A percentile compares a stretch with the other conserved stretches of the same genome.
Conservation (phyloP, 129 eudicot genomes). For the Logfia minima region DNA sequence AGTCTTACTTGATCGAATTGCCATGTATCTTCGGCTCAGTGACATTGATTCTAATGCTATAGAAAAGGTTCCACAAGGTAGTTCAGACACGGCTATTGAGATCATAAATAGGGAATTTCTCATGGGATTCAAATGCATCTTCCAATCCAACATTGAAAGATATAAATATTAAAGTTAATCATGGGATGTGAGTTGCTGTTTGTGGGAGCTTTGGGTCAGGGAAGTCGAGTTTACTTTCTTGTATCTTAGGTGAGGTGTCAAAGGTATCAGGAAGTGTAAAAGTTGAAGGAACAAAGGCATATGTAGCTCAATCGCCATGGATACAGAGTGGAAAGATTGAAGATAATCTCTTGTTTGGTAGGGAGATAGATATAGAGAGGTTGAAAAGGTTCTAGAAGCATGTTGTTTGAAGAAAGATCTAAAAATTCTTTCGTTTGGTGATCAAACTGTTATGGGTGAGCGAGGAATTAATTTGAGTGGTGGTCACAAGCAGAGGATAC, state of each 20-base stretch:
- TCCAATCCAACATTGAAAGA: slow-evolving; percentile 33
- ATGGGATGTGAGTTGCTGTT: slow-evolving; percentile 42
- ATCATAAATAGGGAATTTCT: slow-evolving; percentile 49
- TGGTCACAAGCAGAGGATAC: slow-evolving; percentile 51
- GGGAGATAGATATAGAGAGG: slow-evolving; percentile 37
- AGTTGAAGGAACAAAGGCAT: slow-evolving; percentile 44
- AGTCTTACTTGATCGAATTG: slow-evolving; percentile 86
- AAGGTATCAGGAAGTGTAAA: slow-evolving; percentile 37
- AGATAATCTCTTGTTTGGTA: slow-evolving; percentile 54
- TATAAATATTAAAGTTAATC: slow-evolving; percentile 30
- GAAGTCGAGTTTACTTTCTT: slow-evolving; percentile 42
- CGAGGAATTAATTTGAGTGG: slow-evolving; percentile 47
- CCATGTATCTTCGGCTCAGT: slow-evolving; percentile 63
- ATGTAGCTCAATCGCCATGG: slow-evolving; percentile 61
- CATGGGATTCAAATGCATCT: slow-evolving; percentile 38
- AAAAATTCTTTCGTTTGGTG: slow-evolving; percentile 41
- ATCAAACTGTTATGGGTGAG: slow-evolving; percentile 44
- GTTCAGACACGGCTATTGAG: slow-evolving; percentile 51
- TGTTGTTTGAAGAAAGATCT: slow-evolving; percentile 50
- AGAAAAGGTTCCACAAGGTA: slow-evolving; percentile 53
- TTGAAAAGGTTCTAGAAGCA: slow-evolving; percentile 36
- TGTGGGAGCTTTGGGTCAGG: slow-evolving; percentile 52
- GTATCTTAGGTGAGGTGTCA: slow-evolving; percentile 47
- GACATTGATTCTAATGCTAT: slow-evolving; percentile 56
- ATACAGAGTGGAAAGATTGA: slow-evolving; percentile 49